Evolutionary conservation across 2,329 filamentous ascomycete species (phyloP).

Genomic region (Penicillium hordei): DNA sequence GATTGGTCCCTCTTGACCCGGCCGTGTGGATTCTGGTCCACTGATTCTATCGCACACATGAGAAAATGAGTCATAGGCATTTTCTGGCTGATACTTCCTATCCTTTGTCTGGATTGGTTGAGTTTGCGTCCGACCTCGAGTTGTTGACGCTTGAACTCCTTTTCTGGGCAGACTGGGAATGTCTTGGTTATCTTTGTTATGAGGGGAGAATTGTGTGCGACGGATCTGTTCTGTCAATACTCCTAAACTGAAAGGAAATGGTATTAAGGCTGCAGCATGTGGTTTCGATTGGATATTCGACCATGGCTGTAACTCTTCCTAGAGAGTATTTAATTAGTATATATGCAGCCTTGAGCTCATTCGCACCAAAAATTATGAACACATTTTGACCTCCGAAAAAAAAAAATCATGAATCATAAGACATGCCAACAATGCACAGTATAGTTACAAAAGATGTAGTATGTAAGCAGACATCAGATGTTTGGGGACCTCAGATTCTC

Average conservation of each 20-base stretch:
- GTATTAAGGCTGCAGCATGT: slow-evolving; percentile 14
- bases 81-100: slow-evolving; percentile 4
- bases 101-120: slow-evolving; percentile 26
- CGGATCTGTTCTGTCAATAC: slow-evolving; percentile 20
- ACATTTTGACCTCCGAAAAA: neutral
- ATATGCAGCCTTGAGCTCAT: slow-evolving; percentile 14
- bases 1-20: slow-evolving; percentile 43
- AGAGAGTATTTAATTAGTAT: neutral
- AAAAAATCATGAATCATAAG: neutral
- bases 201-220: slow-evolving; percentile 5
- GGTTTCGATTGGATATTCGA: slow-evolving; percentile 17
- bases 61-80: slow-evolving; percentile 19
- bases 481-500: neutral
- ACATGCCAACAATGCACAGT: neutral
- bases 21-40: slow-evolving; percentile 32
- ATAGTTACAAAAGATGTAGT: neutral
- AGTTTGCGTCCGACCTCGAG: slow-evolving; percentile 36
- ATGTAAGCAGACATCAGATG: neutral
- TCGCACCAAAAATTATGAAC: neutral
- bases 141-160: slow-evolving; percentile 42
- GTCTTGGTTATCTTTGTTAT: slow-evolving; percentile 1
- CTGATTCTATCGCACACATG: slow-evolving; percentile 19
- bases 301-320: slow-evolving; percentile 2
- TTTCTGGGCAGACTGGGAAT: slow-evolving; percentile 9
- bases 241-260: slow-evolving; percentile 5